Evolutionary conservation across 176 grass and related monocot genomes (phyloP).

Genomic region (Cenchrus fungigraminus): DNA sequence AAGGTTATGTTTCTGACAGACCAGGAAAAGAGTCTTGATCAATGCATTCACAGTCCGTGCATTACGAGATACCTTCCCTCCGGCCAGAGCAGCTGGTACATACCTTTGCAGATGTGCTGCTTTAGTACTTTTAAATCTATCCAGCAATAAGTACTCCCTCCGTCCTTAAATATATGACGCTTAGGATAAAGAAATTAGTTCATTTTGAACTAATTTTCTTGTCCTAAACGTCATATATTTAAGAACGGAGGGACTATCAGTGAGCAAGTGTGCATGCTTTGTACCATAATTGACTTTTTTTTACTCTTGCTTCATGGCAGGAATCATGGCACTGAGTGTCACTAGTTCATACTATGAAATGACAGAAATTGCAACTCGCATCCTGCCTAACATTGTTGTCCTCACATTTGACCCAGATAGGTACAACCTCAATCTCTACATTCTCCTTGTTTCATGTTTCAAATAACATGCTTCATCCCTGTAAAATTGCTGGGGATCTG

Average conservation of each 20-base stretch:
- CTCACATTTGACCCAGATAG: constrained; percentile 96
- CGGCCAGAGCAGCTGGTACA: constrained; percentile 94
- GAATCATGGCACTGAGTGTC: constrained; percentile 94
- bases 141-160: too few species aligned
- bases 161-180: too few species aligned
- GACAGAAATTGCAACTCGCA: constrained; percentile 92
- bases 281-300: constrained; percentile 36
- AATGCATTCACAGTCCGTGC: constrained; percentile 99
- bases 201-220: too few species aligned
- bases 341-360: constrained; percentile 97
- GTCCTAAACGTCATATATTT: too few species aligned
- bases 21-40: constrained; percentile 95
- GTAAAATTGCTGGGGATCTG: background rate
- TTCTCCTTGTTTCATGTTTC: constrained; percentile 28
- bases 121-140: background rate
- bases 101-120: constrained; percentile 37
- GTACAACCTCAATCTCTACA: constrained; percentile 42
- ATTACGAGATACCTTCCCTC: constrained; percentile 92
- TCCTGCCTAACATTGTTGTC: constrained; percentile 91
- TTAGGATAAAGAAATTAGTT: too few species aligned
- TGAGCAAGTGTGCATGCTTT: constrained; percentile 25
- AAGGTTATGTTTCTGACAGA: constrained; percentile 56
- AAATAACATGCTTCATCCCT: background rate
- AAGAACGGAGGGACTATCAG: background rate
- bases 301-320: constrained; percentile 57